Evolutionary conservation across 2,329 filamentous ascomycete species (phyloP), one percentile per base, ranked within the genome.

Genomic region (Calycina marina): DNA sequence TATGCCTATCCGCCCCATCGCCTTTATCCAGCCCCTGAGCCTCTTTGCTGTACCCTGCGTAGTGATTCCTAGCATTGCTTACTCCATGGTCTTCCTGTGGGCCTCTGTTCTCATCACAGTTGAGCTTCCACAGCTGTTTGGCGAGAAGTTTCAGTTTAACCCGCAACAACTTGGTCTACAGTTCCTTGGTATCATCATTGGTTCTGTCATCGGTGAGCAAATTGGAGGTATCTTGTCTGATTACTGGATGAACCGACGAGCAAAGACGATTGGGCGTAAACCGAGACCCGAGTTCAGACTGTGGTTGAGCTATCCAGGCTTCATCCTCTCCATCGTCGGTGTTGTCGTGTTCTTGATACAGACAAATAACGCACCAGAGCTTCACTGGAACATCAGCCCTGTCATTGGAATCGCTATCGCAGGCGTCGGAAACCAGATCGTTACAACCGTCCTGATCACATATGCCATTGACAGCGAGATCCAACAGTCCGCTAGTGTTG

Each of bases 391-490:
- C 34, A 58, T 72, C 4, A 69, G 66, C 0, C 70, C 70, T 0
- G 54, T 70, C 10, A 45, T 73, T 11, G 69, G 69, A 4, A 59
- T 58, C 4, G 68, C 59, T 2, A 61, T 67, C 38, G 58, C 56
- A 0, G 62, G 60, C 1, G 63, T 59, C 4, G 70, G 71, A 0
- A 72, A 72, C 37, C 70, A 75, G 48, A 63, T 76, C 25, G 59
- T 73, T 11, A 74, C 70, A 0, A 74, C 71, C 0, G 63, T 73
- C 2, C 46, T 71, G 26, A 64, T 72, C 14, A 73, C 71, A 0
- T 75, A 72, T 45, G 63, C 68, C 0, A 63, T 76, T 1, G 71
- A 75, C 40, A 69, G 65, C 43, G 62, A 70, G 38, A 58, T 55
- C 2, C 56, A 65, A 16, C 59, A 69, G 25, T 58, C 67, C 0